A percentile compares a stretch with the other conserved stretches of the same genome.
Evolutionary conservation across 495 filamentous ascomycete species (phyloP).

Genomic region (Aspergillus conjunctus): DNA sequence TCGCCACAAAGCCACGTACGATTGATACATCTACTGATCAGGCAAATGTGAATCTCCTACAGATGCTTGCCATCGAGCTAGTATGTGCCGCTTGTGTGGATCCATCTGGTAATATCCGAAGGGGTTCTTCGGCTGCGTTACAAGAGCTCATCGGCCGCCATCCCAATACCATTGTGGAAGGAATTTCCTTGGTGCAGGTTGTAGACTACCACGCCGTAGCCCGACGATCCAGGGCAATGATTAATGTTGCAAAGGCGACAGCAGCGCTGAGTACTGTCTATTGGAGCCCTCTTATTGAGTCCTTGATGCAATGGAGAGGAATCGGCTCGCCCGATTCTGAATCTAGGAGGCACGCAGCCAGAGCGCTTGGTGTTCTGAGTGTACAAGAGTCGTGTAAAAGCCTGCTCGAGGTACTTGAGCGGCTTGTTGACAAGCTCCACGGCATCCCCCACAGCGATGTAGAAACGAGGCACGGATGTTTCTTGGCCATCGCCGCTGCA

Average conservation of each 20-base stretch:
- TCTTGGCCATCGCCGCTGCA: constrained; percentile 59
- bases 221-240: constrained; percentile 77
- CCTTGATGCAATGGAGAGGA: constrained; percentile 84
- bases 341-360: constrained; percentile 71
- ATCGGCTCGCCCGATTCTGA: constrained; percentile 72
- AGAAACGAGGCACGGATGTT: constrained; percentile 67
- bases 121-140: constrained; percentile 88
- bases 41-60: constrained; percentile 55
- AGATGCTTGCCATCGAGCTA: constrained; percentile 77
- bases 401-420: constrained; percentile 36
- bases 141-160: constrained; percentile 95
- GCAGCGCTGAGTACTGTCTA: constrained; percentile 67
- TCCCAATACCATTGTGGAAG: constrained; percentile 76
- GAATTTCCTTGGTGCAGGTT: constrained; percentile 81
- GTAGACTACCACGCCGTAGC: constrained; percentile 95
- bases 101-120: constrained; percentile 86
- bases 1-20: constrained; percentile 54
- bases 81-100: constrained; percentile 83
- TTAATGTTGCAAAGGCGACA: constrained; percentile 68
- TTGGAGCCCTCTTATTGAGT: constrained; percentile 66
- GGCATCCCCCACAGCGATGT: constrained; percentile 59
- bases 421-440: constrained; percentile 47
- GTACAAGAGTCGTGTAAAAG: constrained; percentile 35
- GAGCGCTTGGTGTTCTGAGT: constrained; percentile 64
- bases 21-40: constrained; percentile 33